These are phyloP conservation scores for Cladosporium sp. DNA, from an alignment of 2,329 filamentous ascomycete genomes.

Conservation along the genomic window DNA sequence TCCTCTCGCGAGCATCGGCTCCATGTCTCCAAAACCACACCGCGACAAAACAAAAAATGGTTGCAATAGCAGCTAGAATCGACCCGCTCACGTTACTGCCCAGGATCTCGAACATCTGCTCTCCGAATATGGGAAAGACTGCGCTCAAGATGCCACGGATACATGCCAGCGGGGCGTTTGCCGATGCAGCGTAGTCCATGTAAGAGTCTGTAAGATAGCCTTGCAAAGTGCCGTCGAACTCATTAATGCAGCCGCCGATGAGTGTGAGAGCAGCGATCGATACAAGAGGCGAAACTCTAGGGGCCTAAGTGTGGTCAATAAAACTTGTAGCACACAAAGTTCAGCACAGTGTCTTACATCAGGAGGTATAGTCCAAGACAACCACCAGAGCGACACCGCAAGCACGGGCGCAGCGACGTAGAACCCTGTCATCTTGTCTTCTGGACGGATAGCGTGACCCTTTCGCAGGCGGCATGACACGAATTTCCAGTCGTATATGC, in stretches of 20 bases:
- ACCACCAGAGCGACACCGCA: not conserved
- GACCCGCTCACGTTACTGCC: not conserved
- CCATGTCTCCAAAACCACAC: not conserved
- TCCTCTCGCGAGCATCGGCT: not conserved
- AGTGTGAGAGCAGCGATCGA: not conserved
- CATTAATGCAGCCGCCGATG: not conserved
- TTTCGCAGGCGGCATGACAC: not conserved
- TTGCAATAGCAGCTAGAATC: not conserved
- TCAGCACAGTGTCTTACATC: not conserved
- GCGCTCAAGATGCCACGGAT: not conserved
- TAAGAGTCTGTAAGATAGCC: not conserved
- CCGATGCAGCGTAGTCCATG: not conserved
- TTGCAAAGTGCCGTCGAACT: not conserved
- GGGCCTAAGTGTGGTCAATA: not conserved
- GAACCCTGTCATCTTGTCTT: not conserved
- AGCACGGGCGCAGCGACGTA: not conserved
- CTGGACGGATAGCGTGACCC: not conserved
- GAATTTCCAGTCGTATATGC: not conserved
- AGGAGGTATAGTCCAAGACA: not conserved
- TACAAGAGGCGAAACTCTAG: not conserved
- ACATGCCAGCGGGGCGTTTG: not conserved
- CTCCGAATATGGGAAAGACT: not conserved
- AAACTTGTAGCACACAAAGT: not conserved
- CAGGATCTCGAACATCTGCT: not conserved
- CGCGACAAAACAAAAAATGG: not conserved